A percentile compares a stretch with the other conserved stretches of the same genome.
Conservation (phyloP, 2,329 filamentous ascomycete genomes). For the Penicillium sp. region DNA sequence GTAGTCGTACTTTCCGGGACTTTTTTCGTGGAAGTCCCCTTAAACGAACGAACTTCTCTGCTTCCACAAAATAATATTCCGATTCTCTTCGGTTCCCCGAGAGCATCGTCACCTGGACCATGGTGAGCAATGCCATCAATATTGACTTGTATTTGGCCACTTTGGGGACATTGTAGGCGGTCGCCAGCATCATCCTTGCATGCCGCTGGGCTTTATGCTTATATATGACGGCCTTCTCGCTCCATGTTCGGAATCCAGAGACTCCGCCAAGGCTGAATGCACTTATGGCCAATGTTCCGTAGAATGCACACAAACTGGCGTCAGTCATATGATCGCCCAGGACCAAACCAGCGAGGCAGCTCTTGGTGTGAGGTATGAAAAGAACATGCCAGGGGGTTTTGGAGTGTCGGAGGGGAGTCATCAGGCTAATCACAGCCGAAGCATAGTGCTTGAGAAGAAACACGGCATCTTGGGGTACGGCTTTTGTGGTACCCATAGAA, state of each 20-base stretch:
- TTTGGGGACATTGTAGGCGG: slow-evolving; percentile 30
- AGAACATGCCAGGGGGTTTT: slow-evolving; percentile 42
- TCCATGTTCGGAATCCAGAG: slow-evolving; percentile 26
- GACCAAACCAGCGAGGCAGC: slow-evolving; percentile 37
- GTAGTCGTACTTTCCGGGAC: slow-evolving; percentile 36
- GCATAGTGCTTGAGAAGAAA: slow-evolving; percentile 35
- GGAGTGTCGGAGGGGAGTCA: slow-evolving; percentile 25
- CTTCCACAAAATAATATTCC: slow-evolving; percentile 36
- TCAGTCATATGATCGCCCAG: slow-evolving; percentile 36
- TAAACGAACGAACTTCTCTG: slow-evolving; percentile 38
- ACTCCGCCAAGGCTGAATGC: slow-evolving; percentile 35
- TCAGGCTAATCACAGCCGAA: slow-evolving; percentile 28
- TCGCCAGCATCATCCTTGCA: slow-evolving; percentile 27
- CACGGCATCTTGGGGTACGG: slow-evolving; percentile 27
- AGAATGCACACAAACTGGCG: slow-evolving; percentile 35
- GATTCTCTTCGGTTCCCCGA: slow-evolving; percentile 29
- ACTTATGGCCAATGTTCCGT: slow-evolving; percentile 37
- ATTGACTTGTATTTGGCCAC: slow-evolving; percentile 40
- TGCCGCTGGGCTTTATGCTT: slow-evolving; percentile 27
- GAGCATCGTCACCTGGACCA: slow-evolving; percentile 33
- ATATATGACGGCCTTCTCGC: slow-evolving; percentile 26
- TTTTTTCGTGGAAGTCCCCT: slow-evolving; percentile 34
- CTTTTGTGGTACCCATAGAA: background rate
- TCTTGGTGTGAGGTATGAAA: slow-evolving; percentile 37
- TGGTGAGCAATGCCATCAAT: slow-evolving; percentile 40